Conservation (phyloP, 129 eudicot genomes). For the Lonicera japonica region DNA sequence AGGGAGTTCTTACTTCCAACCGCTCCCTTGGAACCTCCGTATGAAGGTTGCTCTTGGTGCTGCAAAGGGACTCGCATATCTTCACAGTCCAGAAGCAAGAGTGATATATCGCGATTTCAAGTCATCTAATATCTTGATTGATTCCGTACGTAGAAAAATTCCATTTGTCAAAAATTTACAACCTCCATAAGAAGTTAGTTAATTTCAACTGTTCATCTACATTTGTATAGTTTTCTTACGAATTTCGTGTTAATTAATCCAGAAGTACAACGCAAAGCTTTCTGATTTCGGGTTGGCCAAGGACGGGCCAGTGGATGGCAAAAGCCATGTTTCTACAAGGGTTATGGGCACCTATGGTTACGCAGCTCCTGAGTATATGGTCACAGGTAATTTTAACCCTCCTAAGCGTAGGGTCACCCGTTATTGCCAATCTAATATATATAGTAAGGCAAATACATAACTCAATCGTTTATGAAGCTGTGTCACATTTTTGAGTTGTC, state of each 20-base stretch:
- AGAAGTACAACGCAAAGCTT: slow-evolving; percentile 86
- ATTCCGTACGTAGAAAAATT: slow-evolving; percentile 38
- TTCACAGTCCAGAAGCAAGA: slow-evolving; percentile 69
- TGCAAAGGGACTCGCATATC: slow-evolving; percentile 76
- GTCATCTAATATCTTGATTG: slow-evolving; percentile 66
- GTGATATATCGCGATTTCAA: slow-evolving; percentile 76
- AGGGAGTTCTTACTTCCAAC: slow-evolving; percentile 67
- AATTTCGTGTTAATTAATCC: slow-evolving; percentile 10
- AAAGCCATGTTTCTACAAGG: slow-evolving; percentile 88
- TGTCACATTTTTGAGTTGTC: no score
- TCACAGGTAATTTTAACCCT: slow-evolving; percentile 47
- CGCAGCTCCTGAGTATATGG: slow-evolving; percentile 94
- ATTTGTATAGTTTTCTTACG: background rate
- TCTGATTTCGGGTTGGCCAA: slow-evolving; percentile 97
- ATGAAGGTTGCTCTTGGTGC: slow-evolving; percentile 76
- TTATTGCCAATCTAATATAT: no score
- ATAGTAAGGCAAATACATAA: no score
- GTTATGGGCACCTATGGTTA: slow-evolving; percentile 92
- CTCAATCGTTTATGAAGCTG: no score
- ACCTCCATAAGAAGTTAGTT: no score
- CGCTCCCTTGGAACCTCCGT: slow-evolving; percentile 70
- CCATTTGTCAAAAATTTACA: slow-evolving; percentile 1
- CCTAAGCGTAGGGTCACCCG: no score
- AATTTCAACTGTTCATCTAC: background rate
- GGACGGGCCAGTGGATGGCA: slow-evolving; percentile 80